Evolutionary conservation across 2,329 filamentous ascomycete genomes (phyloP), one percentile per base, ranked within the genome.

Genomic region (Colletotrichum brevisporum): DNA sequence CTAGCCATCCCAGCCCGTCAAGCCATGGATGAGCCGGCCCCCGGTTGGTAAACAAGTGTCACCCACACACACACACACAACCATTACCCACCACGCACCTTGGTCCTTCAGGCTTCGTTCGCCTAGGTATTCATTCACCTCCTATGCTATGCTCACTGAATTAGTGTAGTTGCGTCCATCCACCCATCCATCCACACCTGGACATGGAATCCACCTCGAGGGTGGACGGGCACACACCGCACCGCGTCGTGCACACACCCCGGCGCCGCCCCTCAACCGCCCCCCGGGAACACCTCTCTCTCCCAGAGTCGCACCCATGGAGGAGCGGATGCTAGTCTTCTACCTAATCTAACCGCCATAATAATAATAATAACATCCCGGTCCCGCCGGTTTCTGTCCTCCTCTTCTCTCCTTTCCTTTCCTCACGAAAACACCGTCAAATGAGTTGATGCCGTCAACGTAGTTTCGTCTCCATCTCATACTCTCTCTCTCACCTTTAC

Each of bases 381-480:
- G 75, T 77, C 76, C 78, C 78, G 76, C 70, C 73, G 58, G 75
- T 73, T 76, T 71, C 75, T 76, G 74, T 74, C 76, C 75, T 79
- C 76, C 74, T 78, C 75, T 74, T 76, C 74, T 74, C 71, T 70
- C 69, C 71, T 74, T 75, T 77, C 76, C 77, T 77, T 76, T 78
- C 78, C 73, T 78, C 76, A 83, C 82, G 81, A 79, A 81, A 79
- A 78, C 67, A 78, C 79, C 79, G 78, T 83, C 78, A 81, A 67
- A 85, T 85, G 77, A 80, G 82, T 84, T 84, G 81, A 83, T 82
- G 82, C 83, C 82, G 80, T 84, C 83, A 82, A 84, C 82, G 80
- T 82, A 81, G 82, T 85, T 85, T 86, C 84, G 79, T 84, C 84
- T 80, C 76, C 75, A 79, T 78, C 78, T 76, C 72, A 77, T 71